Evolutionary conservation across 73 alveolate genomes (phyloP), one percentile per base, ranked within the genome.

Genomic region (Halteria grandinella): DNA sequence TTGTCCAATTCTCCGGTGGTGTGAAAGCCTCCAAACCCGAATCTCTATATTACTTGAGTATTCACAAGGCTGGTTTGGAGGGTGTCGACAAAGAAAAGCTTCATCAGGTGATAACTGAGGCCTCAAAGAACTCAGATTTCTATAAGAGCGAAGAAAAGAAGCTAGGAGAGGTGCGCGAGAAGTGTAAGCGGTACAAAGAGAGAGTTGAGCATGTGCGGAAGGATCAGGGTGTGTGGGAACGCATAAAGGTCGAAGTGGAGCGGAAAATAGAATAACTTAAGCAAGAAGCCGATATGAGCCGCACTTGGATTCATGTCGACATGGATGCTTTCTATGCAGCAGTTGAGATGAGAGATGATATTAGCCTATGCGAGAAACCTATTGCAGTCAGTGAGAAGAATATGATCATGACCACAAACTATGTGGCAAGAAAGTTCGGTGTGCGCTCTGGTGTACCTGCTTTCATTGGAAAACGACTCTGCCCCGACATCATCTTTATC

Each of bases 361-460:
- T 92, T 5, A 29, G 63, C 15, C 75, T 82, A 73, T 83, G 69
- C 44, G 89, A 88, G 53, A 88, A 91, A 54, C 99, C 99, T 14
- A 93, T 97, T 40, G 99, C 99, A 31, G 97, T 97, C 0, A 99
- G 99, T 25, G 92, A 89, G 34, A 57, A 75, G 79, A 76, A 92
- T 34, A 95, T 97, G 97, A 91, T 95, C 21, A 71, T 96, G 60
- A 94, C 98, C 24, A 84, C 98, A 41, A 95, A 94, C 80, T 96
- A 95, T 74, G 83, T 94, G 39, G 98, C 99, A 12, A 90, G 98
- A 66, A 84, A 89, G 75, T 97, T 77, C 64, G 99, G 99, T 0
- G 98, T 97, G 24, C 72, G 99, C 37, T 85, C 98, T 43, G 99
- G 85, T 6, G 66, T 54, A 32, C 85, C 74, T n/a, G n/a, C 57